phyloP scores from a whole-genome alignment of 495 filamentous ascomycete species.

The Articulospora tetracladia region DNA sequence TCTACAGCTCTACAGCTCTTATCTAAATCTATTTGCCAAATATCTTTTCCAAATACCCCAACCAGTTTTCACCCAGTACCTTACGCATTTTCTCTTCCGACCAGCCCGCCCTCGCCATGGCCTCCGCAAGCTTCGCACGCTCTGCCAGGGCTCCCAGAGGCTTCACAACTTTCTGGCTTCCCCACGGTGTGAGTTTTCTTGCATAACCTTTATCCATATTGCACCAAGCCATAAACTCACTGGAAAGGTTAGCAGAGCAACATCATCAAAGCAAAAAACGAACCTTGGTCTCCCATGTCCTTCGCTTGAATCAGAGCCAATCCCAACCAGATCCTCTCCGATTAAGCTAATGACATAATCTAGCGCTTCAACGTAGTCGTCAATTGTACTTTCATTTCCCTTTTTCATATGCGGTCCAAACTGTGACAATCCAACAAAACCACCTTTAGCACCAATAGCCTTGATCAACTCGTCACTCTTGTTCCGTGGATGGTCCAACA shows the following conservation, averaged over 20 bases:
- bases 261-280: no score
- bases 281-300: background rate
- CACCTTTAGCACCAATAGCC: background rate
- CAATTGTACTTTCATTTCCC: background rate
- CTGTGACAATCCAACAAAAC: background rate
- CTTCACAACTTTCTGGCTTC: background rate
- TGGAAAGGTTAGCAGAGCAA: no score
- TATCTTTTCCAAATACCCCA: background rate
- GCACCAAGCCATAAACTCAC: background rate
- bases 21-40: background rate
- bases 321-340: background rate
- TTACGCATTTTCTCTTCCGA: background rate
- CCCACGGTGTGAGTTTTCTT: background rate
- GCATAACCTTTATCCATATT: background rate
- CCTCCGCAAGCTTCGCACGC: background rate
- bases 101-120: background rate
- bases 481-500: background rate
- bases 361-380: background rate
- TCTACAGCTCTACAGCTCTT: no score
- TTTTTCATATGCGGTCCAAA: background rate
- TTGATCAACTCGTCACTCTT: background rate
- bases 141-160: background rate
- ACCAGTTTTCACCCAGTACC: background rate
- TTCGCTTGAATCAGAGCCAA: background rate
- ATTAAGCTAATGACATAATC: background rate